Evolutionary conservation across 306 rosid genomes (phyloP), one percentile per base, ranked within the genome.

Genomic region (Castanea mollissima): DNA sequence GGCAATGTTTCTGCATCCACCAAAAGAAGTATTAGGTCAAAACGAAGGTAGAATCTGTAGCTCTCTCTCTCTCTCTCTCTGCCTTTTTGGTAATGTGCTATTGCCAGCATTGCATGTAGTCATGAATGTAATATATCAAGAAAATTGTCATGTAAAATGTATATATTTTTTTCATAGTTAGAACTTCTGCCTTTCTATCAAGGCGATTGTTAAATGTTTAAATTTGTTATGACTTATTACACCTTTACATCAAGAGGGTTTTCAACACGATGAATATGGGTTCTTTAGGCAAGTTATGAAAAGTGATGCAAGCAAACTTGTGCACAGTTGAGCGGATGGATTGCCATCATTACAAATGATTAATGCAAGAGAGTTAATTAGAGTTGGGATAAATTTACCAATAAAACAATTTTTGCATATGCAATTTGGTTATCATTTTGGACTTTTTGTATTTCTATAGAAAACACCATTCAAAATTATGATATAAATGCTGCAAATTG

Each of bases 1-100:
- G 73, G 76, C 70, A 84, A 71, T 75, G 44, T 70, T 55, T 70
- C 86, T 82, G 82, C 86, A 71, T 81, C 89, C 65, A 62, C 81
- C 49, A 73, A 55, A 73, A 88, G 84, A 76, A 78, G 71, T 63
- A 63, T 0, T n/a, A 34, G 86, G 77, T 81, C 86, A 73, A 87
- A 64, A 56, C 64, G 67, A 84, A 85, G 90, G 93, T 92, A 78
- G 63, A 80, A 13, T 10, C n/a, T 51, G 25, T 18, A 67, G 27
- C 8, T 8, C n/a, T 16, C 18, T 7, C 70, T 63, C 44, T 29
- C 60, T 56, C 60, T 56, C 31, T 13, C 65, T 21, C 13, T 59
- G 34, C 7, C 14, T 23, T 2, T 21, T 10, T 60, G 67, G 27
- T 11, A 4, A 25, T 25, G 6, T 60, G 27, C 34, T 4, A 60